phyloP scores from a whole-genome alignment of 108 stramenopile genomes.

The Cyclotella baltica region DNA sequence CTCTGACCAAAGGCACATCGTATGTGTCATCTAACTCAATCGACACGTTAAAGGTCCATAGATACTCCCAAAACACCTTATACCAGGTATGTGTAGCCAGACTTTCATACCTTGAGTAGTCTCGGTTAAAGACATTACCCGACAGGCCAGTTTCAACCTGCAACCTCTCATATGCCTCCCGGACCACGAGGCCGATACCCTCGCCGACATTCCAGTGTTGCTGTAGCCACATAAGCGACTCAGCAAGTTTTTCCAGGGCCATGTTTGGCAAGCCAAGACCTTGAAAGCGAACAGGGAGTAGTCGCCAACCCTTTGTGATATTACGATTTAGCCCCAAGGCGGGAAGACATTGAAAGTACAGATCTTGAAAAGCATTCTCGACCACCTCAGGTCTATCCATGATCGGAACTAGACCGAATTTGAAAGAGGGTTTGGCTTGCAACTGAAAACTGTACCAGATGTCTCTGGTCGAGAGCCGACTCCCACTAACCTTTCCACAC shows the following conservation, averaged over 20 bases:
- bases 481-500: not conserved
- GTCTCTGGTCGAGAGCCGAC: not conserved
- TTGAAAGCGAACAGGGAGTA: not conserved
- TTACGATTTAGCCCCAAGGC: not conserved
- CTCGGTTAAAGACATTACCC: not conserved
- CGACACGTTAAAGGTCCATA: not conserved
- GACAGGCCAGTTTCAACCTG: no score
- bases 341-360: not conserved
- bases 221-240: no score
- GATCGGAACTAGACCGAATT: no score
- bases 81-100: no score
- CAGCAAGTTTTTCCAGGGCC: not conserved
- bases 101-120: not conserved
- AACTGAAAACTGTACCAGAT: not conserved
- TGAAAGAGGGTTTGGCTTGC: no score
- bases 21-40: not conserved
- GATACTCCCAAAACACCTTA: no score
- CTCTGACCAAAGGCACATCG: not conserved
- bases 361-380: no score
- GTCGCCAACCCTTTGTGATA: not conserved
- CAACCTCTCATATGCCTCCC: no score
- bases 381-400: no score
- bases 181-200: not conserved
- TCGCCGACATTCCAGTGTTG: not conserved
- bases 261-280: constrained; percentile 3